A percentile compares a stretch with the other conserved stretches of the same genome.
These are phyloP conservation scores for Leccinum ponderosum DNA, from an alignment of 1,284 basidiomycete species.

Conservation along the genomic window DNA sequence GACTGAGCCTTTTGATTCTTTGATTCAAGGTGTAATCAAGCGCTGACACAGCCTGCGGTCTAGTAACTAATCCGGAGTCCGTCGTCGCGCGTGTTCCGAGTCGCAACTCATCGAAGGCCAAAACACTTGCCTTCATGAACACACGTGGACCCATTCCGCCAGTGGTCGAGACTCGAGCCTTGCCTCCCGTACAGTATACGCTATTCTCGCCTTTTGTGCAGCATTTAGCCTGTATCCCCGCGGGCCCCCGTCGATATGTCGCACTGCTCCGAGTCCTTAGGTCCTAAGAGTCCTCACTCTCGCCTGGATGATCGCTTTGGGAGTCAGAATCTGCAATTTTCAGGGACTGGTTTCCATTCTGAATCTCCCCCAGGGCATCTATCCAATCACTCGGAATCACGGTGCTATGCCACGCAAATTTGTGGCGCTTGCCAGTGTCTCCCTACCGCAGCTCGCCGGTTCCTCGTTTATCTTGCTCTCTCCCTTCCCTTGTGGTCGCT, in stretches of 20 bases:
- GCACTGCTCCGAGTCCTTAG: not conserved
- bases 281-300: not conserved
- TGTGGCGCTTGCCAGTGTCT: conserved; percentile 4
- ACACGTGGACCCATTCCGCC: not conserved
- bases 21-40: too few species aligned
- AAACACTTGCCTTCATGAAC: not conserved
- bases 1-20: too few species aligned
- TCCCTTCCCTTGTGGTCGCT: conserved; percentile 15
- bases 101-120: conserved; percentile 10
- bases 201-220: not conserved
- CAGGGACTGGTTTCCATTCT: conserved; percentile 24
- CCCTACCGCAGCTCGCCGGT: conserved; percentile 19
- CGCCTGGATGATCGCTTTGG: not conserved
- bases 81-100: conserved; percentile 16
- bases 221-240: conserved; percentile 1
- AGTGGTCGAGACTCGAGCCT: not conserved
- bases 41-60: too few species aligned
- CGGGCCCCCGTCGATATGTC: conserved; percentile 3
- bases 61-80: not conserved
- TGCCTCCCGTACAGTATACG: not conserved
- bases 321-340: not conserved
- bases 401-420: conserved; percentile 11
- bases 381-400: conserved; percentile 7
- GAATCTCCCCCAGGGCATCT: not conserved
- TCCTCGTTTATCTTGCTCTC: not conserved